Evolutionary conservation across 768 basidiomycete species (phyloP).

Genomic region (Termitomyces heimii): DNA sequence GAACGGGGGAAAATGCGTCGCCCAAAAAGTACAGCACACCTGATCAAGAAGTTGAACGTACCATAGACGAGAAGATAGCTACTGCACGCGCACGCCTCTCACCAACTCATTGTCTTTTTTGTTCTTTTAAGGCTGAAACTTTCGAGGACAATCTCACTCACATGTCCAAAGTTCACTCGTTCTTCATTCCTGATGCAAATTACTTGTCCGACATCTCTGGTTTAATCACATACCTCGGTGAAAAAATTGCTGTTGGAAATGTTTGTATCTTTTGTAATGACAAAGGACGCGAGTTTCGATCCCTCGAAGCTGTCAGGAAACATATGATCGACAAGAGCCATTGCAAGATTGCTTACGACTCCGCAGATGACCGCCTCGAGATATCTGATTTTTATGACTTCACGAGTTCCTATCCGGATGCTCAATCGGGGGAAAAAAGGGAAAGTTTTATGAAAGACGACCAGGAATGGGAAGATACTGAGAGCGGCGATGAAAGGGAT

Average conservation of each 20-base stretch:
- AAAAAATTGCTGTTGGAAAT: conserved; percentile 92
- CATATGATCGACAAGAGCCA: conserved; percentile 97
- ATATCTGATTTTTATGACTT: conserved; percentile 95
- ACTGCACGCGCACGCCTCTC: conserved; percentile 61
- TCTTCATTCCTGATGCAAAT: conserved; percentile 93
- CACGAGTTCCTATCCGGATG: conserved; percentile 65
- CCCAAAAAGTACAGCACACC: conserved; percentile 28
- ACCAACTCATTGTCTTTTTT: conserved; percentile 81
- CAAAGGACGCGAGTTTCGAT: conserved; percentile 74
- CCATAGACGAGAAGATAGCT: conserved; percentile 73
- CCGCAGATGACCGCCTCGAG: conserved; percentile 75
- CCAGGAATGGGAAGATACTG: conserved; percentile 30
- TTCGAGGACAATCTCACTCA: conserved; percentile 71
- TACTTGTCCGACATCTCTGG: conserved; percentile 83
- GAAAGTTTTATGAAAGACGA: conserved; percentile 18
- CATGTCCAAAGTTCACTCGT: conserved; percentile 86
- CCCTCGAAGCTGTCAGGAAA: conserved; percentile 81
- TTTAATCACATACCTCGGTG: conserved; percentile 79
- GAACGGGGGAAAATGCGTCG: conserved; percentile 11
- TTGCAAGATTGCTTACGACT: conserved; percentile 92
- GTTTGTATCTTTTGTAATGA: conserved; percentile 90
- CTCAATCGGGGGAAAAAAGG: conserved; percentile 21
- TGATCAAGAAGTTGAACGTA: conserved; percentile 42
- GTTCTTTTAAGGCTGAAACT: conserved; percentile 42
- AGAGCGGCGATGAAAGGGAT: conserved; percentile 36